phyloP scores from a whole-genome alignment of 257 asterid genomes.

The Knoxia roxburghii region DNA sequence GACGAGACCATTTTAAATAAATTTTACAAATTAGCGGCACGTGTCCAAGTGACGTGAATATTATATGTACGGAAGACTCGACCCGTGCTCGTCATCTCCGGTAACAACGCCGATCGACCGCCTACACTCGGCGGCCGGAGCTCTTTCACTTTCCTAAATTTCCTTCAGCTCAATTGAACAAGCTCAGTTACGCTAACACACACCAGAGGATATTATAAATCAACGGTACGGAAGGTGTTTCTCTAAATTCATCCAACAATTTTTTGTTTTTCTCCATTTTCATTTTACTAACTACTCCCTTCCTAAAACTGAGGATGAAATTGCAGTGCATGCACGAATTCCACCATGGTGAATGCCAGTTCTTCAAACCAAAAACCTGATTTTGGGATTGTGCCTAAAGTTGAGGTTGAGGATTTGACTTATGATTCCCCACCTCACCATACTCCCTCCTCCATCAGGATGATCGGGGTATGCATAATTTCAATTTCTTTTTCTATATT shows the following conservation, averaged over 20 bases:
- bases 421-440: constrained; percentile 32
- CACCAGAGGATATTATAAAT: no score
- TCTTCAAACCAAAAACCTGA: constrained; percentile 28
- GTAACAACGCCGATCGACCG: not conserved
- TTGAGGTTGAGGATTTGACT: constrained; percentile 49
- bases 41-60: no score
- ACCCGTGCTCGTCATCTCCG: not conserved
- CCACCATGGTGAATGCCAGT: constrained; percentile 55
- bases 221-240: no score
- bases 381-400: constrained; percentile 43
- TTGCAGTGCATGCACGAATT: not conserved
- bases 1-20: no score
- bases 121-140: no score
- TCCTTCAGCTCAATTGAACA: no score
- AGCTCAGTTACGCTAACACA: not conserved
- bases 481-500: not conserved
- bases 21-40: no score
- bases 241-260: no score
- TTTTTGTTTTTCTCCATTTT: not conserved
- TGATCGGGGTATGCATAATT: constrained; percentile 31
- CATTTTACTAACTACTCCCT: not conserved
- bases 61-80: no score
- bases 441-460: constrained; percentile 21
- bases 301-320: no score
- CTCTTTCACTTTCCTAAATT: no score